These are phyloP conservation scores for Aspergillus saccharolyticus DNA, from an alignment of 495 filamentous ascomycete genomes.

Conservation along the genomic window DNA sequence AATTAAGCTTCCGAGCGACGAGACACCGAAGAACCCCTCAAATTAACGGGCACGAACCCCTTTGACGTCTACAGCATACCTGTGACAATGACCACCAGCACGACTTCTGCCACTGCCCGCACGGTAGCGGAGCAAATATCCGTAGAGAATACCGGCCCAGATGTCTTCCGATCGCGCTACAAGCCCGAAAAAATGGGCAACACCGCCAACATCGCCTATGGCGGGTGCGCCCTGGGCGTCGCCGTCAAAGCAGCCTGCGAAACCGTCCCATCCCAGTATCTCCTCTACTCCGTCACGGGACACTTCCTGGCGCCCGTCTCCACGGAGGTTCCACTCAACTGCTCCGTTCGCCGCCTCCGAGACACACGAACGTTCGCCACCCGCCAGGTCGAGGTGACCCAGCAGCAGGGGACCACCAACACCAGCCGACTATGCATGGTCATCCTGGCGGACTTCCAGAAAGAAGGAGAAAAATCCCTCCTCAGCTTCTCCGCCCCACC, in stretches of 20 bases:
- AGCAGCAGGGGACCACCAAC: background rate
- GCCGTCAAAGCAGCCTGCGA: slow-evolving; percentile 12
- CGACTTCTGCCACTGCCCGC: too few species aligned
- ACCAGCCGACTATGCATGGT: slow-evolving; percentile 2
- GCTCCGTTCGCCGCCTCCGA: background rate
- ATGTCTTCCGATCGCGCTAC: slow-evolving; percentile 1
- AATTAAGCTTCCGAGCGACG: too few species aligned
- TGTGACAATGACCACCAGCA: too few species aligned
- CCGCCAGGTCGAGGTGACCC: slow-evolving; percentile 1
- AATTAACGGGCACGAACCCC: too few species aligned
- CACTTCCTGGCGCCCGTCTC: slow-evolving; percentile 5
- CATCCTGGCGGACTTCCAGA: slow-evolving; percentile 8
- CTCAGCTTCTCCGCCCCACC: slow-evolving; percentile 6
- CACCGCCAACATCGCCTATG: slow-evolving; percentile 8
- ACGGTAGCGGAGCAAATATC: slow-evolving; percentile 2
- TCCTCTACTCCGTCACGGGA: slow-evolving; percentile 2
- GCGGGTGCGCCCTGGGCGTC: slow-evolving; percentile 7
- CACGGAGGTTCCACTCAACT: background rate
- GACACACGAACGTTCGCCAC: slow-evolving; percentile 9
- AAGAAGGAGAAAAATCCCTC: background rate
- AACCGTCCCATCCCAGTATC: slow-evolving; percentile 2
- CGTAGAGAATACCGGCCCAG: background rate
- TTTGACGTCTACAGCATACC: too few species aligned
- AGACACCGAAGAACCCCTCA: too few species aligned
- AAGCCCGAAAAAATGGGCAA: slow-evolving; percentile 10